These are phyloP conservation scores for Diaporthe nobilis DNA, from an alignment of 2,329 filamentous ascomycete species.

Conservation along the genomic window DNA sequence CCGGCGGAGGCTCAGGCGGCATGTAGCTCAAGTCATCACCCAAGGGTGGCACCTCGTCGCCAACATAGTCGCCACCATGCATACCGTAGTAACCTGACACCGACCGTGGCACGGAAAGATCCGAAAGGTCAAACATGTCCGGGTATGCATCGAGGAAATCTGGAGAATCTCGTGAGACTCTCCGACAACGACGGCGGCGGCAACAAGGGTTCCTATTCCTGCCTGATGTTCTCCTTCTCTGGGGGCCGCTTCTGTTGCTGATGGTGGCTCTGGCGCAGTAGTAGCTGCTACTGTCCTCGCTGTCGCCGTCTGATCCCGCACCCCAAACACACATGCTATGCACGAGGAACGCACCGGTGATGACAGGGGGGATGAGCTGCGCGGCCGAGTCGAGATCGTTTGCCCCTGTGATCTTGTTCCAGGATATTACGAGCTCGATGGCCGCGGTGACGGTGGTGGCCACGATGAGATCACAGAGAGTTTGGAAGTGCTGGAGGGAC, in stretches of 20 bases:
- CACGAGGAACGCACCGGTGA: constrained; percentile 37
- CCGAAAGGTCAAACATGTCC: background rate
- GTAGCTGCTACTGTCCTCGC: background rate
- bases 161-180: background rate
- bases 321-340: constrained; percentile 36
- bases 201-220: background rate
- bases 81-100: background rate
- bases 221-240: background rate
- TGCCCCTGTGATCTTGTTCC: constrained; percentile 44
- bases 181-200: background rate
- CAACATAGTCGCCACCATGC: background rate
- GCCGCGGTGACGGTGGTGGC: constrained; percentile 43
- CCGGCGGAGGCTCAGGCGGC: background rate
- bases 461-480: constrained; percentile 43
- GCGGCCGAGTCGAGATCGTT: constrained; percentile 49
- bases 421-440: constrained; percentile 45
- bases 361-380: constrained; percentile 42
- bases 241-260: background rate
- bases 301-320: constrained; percentile 14
- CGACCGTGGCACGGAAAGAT: background rate
- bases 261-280: background rate
- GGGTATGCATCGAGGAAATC: background rate
- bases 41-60: background rate
- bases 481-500: constrained; percentile 43
- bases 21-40: background rate